phyloP scores from a whole-genome alignment of 2,329 filamentous ascomycete genomes.

The Botrytis squamosa region DNA sequence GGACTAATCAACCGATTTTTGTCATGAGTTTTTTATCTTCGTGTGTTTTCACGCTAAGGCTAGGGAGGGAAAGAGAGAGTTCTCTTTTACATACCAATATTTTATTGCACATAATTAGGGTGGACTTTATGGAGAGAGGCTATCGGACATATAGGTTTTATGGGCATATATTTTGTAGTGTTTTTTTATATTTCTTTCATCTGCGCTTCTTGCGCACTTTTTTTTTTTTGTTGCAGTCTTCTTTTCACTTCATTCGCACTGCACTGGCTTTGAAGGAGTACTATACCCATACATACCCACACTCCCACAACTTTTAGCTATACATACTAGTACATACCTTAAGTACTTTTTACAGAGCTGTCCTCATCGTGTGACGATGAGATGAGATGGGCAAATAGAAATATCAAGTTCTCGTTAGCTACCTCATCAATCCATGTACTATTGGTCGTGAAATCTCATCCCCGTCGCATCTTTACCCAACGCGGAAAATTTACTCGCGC shows the following conservation, averaged over 20 bases:
- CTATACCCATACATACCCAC: constrained; percentile 17
- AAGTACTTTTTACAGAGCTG: not conserved
- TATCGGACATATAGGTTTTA: constrained; percentile 11
- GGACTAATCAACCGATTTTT: constrained; percentile 6
- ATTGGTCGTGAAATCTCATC: not conserved
- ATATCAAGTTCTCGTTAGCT: not conserved
- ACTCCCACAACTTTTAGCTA: constrained; percentile 12
- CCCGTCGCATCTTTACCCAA: not conserved
- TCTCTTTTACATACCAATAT: not conserved
- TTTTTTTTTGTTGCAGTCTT: not conserved
- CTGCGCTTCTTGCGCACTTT: not conserved
- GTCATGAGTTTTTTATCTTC: constrained; percentile 8
- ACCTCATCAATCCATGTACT: not conserved
- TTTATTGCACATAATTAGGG: constrained; percentile 18
- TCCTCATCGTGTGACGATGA: not conserved
- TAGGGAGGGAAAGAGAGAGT: not conserved
- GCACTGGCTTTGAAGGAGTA: constrained; percentile 15
- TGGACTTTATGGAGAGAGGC: constrained; percentile 1
- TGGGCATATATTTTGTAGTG: constrained; percentile 13
- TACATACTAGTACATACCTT: not conserved
- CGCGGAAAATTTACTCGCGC: not conserved
- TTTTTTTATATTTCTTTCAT: constrained; percentile 1
- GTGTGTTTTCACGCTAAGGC: not conserved
- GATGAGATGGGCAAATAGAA: not conserved
- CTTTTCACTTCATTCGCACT: not conserved